These are phyloP conservation scores for Aspergillus pseudonomiae DNA, from an alignment of 2,329 filamentous ascomycete species.

Conservation along the genomic window DNA sequence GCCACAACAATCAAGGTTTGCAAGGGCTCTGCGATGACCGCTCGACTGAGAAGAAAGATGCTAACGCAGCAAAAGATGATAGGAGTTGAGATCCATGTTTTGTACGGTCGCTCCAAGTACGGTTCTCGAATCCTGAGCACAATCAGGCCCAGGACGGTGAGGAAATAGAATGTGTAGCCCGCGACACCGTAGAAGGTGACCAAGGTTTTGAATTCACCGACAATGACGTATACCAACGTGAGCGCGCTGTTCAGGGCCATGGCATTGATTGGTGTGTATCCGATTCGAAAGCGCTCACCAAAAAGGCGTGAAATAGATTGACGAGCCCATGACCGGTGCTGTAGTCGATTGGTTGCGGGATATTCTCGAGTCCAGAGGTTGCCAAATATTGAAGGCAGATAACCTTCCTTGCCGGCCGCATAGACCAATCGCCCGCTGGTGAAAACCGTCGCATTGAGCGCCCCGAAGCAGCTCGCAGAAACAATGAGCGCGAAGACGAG, in stretches of 20 bases:
- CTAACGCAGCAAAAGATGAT: constrained; percentile 99
- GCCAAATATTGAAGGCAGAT: constrained; percentile 81
- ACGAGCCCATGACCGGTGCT: constrained; percentile 57
- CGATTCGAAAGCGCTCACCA: constrained; percentile 78
- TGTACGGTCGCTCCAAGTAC: constrained; percentile 84
- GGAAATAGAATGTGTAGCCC: constrained; percentile 95
- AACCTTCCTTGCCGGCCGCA: constrained; percentile 91
- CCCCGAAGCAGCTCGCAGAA: constrained; percentile 88
- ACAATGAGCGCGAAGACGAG: constrained; percentile 87
- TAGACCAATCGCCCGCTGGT: constrained; percentile 91
- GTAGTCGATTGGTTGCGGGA: constrained; percentile 38
- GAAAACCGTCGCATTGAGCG: constrained; percentile 91
- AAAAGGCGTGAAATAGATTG: constrained; percentile 65
- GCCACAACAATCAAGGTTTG: constrained; percentile 85
- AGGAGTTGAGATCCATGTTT: constrained; percentile 94
- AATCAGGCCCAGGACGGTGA: constrained; percentile 91
- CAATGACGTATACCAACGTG: constrained; percentile 74
- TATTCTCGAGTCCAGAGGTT: constrained; percentile 69
- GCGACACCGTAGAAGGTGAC: constrained; percentile 98
- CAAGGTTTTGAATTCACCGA: constrained; percentile 89
- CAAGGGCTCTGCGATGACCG: constrained; percentile 85
- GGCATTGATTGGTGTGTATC: constrained; percentile 92
- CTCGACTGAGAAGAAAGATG: constrained; percentile 83
- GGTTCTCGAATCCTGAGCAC: constrained; percentile 87
- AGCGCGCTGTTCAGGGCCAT: constrained; percentile 78